phyloP scores from a whole-genome alignment of 257 asterid genomes.

The Gentiana macrophylla region DNA sequence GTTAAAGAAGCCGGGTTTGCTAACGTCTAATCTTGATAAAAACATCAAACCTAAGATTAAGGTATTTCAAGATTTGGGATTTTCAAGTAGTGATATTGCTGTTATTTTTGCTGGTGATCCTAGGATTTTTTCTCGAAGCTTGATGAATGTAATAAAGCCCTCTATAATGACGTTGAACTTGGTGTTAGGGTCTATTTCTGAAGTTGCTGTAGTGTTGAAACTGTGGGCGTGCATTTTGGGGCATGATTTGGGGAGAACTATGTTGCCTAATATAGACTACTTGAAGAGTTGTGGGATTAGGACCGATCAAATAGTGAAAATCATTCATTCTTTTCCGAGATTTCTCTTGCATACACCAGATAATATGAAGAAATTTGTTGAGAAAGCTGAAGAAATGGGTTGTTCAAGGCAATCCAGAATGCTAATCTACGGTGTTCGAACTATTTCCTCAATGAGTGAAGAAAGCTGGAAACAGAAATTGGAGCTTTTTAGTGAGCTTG shows the following conservation, averaged over 20 bases:
- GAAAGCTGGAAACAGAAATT: slow-evolving; percentile 21
- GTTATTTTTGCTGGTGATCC: slow-evolving; percentile 19
- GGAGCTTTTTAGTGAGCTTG: slow-evolving; percentile 20
- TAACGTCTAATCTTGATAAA: slow-evolving; percentile 12
- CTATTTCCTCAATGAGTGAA: slow-evolving; percentile 16
- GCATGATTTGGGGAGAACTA: slow-evolving; percentile 14
- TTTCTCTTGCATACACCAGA: slow-evolving; percentile 21
- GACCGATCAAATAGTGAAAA: slow-evolving; percentile 8
- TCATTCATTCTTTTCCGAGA: slow-evolving; percentile 11
- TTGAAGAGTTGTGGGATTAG: slow-evolving; percentile 32
- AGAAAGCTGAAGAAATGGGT: slow-evolving; percentile 27
- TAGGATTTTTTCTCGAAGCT: slow-evolving; percentile 12
- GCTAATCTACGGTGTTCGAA: slow-evolving; percentile 20
- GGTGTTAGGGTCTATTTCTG: slow-evolving; percentile 21
- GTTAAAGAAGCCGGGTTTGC: slow-evolving; percentile 6
- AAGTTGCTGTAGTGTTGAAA: slow-evolving; percentile 16
- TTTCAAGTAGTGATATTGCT: slow-evolving; percentile 17
- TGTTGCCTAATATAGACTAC: slow-evolving; percentile 27
- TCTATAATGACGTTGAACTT: slow-evolving; percentile 15
- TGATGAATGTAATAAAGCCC: slow-evolving; percentile 8
- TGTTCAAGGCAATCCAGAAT: slow-evolving; percentile 15
- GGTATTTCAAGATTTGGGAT: slow-evolving; percentile 30
- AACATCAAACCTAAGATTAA: slow-evolving; percentile 33
- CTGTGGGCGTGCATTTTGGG: slow-evolving; percentile 13
- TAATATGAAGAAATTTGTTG: slow-evolving; percentile 14